A percentile compares a stretch with the other conserved stretches of the same genome.
Conservation (phyloP, 768 basidiomycete genomes). For the Hemileccinum rubropunctum region DNA sequence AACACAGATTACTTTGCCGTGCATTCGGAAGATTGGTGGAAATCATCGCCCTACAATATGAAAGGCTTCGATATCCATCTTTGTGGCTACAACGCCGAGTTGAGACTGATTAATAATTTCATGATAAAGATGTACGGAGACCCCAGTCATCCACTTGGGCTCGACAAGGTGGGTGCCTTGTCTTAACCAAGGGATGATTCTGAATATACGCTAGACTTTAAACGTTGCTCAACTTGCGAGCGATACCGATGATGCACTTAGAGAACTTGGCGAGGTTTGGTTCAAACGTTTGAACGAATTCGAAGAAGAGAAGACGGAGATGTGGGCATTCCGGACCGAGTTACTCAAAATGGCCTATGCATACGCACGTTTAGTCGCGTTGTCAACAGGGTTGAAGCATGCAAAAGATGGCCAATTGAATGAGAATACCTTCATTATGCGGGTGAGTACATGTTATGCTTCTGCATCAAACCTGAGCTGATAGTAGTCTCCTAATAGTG, state of each 20-base stretch:
- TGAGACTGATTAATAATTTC: conserved; percentile 63
- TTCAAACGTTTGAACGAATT: conserved; percentile 46
- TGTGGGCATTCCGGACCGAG: conserved; percentile 59
- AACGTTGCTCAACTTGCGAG: conserved; percentile 65
- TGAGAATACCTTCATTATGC: conserved; percentile 63
- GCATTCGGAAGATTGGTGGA: conserved; percentile 72
- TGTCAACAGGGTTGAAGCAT: conserved; percentile 78
- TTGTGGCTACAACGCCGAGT: conserved; percentile 72
- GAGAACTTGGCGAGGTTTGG: conserved; percentile 55
- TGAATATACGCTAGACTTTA: conserved; percentile 41
- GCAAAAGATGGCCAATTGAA: conserved; percentile 53
- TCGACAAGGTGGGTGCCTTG: conserved; percentile 57
- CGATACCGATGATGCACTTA: conserved; percentile 68
- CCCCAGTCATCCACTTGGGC: conserved; percentile 67
- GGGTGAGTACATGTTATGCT: conserved; percentile 44
- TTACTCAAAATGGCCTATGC: conserved; percentile 61
- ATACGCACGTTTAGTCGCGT: conserved; percentile 64
- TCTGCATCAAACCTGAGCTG: not conserved
- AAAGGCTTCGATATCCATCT: conserved; percentile 77
- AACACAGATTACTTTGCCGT: conserved; percentile 74
- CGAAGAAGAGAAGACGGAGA: conserved; percentile 49
- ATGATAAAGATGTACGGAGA: conserved; percentile 66
- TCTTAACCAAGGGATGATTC: not conserved
- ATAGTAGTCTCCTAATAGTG: conserved; percentile 42
- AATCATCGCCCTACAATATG: conserved; percentile 63